These are phyloP conservation scores for Colletotrichum trifolii DNA, from an alignment of 2,329 filamentous ascomycete genomes.

Conservation along the genomic window DNA sequence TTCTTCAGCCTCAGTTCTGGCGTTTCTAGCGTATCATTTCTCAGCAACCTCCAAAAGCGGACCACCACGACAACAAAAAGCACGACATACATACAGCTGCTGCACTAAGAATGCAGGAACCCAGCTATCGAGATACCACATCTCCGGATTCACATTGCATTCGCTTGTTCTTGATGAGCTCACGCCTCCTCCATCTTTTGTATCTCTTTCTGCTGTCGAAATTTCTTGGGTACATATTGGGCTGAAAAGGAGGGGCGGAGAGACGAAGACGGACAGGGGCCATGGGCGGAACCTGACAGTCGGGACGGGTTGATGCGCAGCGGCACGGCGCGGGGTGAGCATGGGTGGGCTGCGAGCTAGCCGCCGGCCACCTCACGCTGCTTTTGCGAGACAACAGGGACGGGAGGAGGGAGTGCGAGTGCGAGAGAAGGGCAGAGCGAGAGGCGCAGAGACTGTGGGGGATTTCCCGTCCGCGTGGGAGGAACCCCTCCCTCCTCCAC, in stretches of 20 bases:
- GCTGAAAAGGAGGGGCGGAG: slow-evolving; percentile 20
- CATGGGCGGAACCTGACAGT: slow-evolving; percentile 42
- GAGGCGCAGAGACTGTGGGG: slow-evolving; percentile 13
- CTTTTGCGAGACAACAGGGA: slow-evolving; percentile 45
- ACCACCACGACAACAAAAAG: slow-evolving; percentile 14
- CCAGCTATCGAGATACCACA: slow-evolving; percentile 21
- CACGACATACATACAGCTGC: slow-evolving; percentile 28
- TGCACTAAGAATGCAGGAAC: slow-evolving; percentile 33
- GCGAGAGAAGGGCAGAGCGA: slow-evolving; percentile 37
- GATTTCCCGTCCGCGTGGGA: slow-evolving; percentile 23
- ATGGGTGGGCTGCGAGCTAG: slow-evolving; percentile 40
- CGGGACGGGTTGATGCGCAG: slow-evolving; percentile 38
- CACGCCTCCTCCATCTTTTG: slow-evolving; percentile 32
- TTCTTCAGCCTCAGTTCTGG: slow-evolving; percentile 31
- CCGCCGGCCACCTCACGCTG: slow-evolving; percentile 50
- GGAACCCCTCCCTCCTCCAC: background rate
- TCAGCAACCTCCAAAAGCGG: slow-evolving; percentile 30
- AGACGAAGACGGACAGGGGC: slow-evolving; percentile 24
- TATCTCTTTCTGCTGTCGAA: background rate
- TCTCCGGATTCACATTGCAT: slow-evolving; percentile 29
- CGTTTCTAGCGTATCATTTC: slow-evolving; percentile 34
- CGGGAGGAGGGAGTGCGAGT: slow-evolving; percentile 37
- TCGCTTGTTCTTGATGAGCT: slow-evolving; percentile 19
- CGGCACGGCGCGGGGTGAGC: slow-evolving; percentile 40
- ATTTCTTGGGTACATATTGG: slow-evolving; percentile 35